Conservation (phyloP, 2,329 filamentous ascomycete species). For the Macrophomina tecta region DNA sequence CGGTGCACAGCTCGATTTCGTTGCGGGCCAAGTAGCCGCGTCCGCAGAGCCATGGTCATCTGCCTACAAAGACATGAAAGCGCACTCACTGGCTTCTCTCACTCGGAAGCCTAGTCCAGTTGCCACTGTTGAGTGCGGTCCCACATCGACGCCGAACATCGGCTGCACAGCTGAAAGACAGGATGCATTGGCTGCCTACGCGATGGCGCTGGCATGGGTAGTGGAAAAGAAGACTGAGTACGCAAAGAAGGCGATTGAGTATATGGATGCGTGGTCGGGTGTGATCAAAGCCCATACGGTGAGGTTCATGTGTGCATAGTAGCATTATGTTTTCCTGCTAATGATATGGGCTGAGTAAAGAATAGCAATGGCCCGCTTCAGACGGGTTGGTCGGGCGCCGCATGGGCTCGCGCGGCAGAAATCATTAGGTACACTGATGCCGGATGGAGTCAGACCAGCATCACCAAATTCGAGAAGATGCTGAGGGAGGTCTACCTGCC, state of each 20-base stretch:
- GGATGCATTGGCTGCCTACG: conserved; percentile 4
- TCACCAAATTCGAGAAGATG: not conserved
- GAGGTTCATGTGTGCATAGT: not conserved
- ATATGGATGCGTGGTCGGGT: not conserved
- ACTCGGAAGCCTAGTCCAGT: conserved; percentile 3
- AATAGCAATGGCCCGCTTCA: conserved; percentile 1
- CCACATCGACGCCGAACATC: conserved; percentile 2
- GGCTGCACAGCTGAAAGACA: not conserved
- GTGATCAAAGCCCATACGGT: conserved; percentile 2
- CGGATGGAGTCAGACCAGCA: not conserved
- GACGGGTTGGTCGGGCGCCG: not conserved
- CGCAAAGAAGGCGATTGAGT: conserved; percentile 1
- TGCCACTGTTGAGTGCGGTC: conserved; percentile 1
- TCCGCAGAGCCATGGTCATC: not conserved
- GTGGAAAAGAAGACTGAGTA: conserved; percentile 5
- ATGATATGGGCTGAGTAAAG: not conserved
- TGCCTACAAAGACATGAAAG: not conserved
- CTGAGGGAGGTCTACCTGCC: not conserved
- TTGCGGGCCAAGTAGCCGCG: not conserved
- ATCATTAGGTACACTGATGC: conserved; percentile 2
- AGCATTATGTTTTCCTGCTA: not conserved
- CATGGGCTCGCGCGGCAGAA: not conserved
- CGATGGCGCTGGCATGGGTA: conserved; percentile 7
- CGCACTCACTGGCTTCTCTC: not conserved
- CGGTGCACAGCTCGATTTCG: not conserved